Evolutionary conservation across 176 grass and related monocot genomes (phyloP), one percentile per base, ranked within the genome.

Genomic region (Pontederia paniculata): DNA sequence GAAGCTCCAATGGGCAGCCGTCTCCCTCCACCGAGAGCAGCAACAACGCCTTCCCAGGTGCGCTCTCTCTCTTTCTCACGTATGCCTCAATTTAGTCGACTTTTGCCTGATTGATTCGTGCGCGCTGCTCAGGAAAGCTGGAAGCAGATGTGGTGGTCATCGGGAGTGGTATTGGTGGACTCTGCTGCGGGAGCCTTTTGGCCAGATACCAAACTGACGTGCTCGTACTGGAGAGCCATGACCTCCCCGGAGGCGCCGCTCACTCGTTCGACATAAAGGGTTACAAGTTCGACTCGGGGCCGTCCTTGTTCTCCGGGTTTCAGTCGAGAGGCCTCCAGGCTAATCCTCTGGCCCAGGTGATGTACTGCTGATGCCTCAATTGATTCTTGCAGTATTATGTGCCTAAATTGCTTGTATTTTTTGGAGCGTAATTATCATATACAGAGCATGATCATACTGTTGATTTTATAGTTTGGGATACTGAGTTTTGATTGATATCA

Each of bases 241-340:
- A 91, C 71, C 83, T 82, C 10, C 77, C 86, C 10, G 86, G 86
- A 62, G 86, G 93, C 23, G 83, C 83, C 20, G 93, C 93, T 42
- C 93, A 98, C 78, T 98, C 93, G 14, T 98, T 98, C 65, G 80
- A 88, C 21, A 73, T 98, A 61, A 98, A 98, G 65, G 93, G 86
- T 0, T 97, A 90, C 62, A 84, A 77, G 67, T 97, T 97, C 72
- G 86, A 97, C 50, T 97, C 91, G 21, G 93, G 91, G 4, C 93
- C 93, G 5, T 97, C 93, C 31, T 73, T 97, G 51, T 97, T 97
- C 72, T 97, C 93, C 1, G 86, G 86, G 0, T 97, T 97, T 74
- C 80, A 97, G 43, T 97, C 86, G 37, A 80, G 93, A 79, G 86
- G 86, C 0, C 80, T 68, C 10, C 86, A 97, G 69, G 86, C 83